Evolutionary conservation across 1,284 basidiomycete species (phyloP).

Genomic region (Pterulicium gracile): DNA sequence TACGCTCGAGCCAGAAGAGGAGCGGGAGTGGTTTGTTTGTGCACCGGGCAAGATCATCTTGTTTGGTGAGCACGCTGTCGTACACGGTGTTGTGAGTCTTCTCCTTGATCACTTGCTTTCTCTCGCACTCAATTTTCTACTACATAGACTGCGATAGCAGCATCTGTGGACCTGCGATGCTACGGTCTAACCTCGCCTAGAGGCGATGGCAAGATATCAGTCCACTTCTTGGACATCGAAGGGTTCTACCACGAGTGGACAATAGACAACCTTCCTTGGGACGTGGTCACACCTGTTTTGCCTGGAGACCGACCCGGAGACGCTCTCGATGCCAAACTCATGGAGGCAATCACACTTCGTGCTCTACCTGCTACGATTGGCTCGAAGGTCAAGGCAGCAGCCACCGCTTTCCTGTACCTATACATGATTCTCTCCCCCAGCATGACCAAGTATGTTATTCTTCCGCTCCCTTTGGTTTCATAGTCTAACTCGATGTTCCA

Average conservation of each 20-base stretch:
- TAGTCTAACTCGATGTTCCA: constrained; percentile 9
- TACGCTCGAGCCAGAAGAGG: constrained; percentile 18
- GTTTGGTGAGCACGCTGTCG: constrained; percentile 98
- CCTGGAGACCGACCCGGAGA: constrained; percentile 50
- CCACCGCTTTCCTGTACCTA: constrained; percentile 86
- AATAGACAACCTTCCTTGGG: constrained; percentile 80
- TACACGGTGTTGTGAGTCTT: constrained; percentile 86
- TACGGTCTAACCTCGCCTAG: constrained; percentile 79
- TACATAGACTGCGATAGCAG: constrained; percentile 83
- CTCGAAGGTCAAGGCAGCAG: constrained; percentile 29
- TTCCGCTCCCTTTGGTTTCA: constrained; percentile 24
- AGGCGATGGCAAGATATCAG: constrained; percentile 63
- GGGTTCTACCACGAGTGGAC: constrained; percentile 78
- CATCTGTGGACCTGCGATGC: constrained; percentile 91
- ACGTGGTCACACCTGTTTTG: constrained; percentile 44
- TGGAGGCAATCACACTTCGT: constrained; percentile 53
- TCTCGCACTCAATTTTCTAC: constrained; percentile 5
- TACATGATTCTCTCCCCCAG: constrained; percentile 73
- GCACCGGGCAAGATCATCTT: constrained; percentile 98
- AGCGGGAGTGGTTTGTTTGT: constrained; percentile 78
- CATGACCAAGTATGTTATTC: constrained; percentile 44
- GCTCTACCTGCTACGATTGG: constrained; percentile 25
- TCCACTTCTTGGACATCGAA: constrained; percentile 76
- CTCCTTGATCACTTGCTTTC: background rate
- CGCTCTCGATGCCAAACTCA: constrained; percentile 57